Conservation (phyloP, 164 flowering plant genomes). For the Tetracentron sinense region DNA sequence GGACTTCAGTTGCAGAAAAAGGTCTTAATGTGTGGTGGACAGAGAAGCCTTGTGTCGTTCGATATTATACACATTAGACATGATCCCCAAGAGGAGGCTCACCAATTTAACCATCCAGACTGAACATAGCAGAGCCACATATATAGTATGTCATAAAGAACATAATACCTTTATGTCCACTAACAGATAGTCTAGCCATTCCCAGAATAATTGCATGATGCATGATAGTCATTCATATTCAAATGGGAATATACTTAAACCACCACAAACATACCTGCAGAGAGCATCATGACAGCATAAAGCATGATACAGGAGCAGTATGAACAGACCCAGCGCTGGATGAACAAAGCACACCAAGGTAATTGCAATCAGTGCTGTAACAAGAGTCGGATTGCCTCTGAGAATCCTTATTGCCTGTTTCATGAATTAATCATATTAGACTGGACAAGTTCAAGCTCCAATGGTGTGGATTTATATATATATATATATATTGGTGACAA, state of each 20-base stretch:
- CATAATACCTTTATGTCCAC: not conserved
- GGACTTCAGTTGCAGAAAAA: not conserved
- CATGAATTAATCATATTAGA: slow-evolving; percentile 16
- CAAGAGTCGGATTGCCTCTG: slow-evolving; percentile 46
- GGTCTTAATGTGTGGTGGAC: not conserved
- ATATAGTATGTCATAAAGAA: not conserved
- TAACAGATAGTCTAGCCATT: too few relatives aligned
- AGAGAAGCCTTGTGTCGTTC: not conserved
- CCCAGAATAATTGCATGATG: not conserved
- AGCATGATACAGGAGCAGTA: slow-evolving; percentile 66
- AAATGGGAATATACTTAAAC: not conserved
- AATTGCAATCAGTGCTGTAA: slow-evolving; percentile 41
- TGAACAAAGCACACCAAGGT: slow-evolving; percentile 72
- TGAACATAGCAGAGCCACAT: not conserved
- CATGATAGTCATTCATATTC: not conserved
- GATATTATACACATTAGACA: too few relatives aligned
- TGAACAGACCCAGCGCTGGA: slow-evolving; percentile 78
- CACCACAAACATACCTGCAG: slow-evolving; percentile 53
- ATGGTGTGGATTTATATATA: too few relatives aligned
- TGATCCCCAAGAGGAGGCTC: not conserved
- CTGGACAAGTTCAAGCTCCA: slow-evolving; percentile 13
- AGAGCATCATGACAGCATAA: slow-evolving; percentile 70
- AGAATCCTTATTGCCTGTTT: slow-evolving; percentile 64
- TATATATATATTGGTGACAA: too few relatives aligned
- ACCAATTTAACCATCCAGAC: not conserved